Conservation (phyloP, 139 green algal species). For the Picochlorum sp. region DNA sequence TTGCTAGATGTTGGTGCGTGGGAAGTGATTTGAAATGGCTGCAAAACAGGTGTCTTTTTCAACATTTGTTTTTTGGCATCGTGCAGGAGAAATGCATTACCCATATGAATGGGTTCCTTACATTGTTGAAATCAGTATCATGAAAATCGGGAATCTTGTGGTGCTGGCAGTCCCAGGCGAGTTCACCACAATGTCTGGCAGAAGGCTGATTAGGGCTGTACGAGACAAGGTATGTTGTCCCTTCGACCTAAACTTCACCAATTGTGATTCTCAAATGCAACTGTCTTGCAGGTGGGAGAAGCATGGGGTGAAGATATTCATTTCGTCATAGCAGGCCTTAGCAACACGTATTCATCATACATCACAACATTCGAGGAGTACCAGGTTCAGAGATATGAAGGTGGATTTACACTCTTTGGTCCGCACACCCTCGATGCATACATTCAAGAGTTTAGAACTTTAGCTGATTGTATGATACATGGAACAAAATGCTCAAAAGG, state of each 20-base stretch:
- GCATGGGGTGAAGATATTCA: slow-evolving; percentile 28
- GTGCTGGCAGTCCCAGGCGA: slow-evolving; percentile 62
- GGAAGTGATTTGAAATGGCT: not conserved
- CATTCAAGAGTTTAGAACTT: slow-evolving; percentile 67
- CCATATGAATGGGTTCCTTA: slow-evolving; percentile 63
- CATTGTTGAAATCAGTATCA: slow-evolving; percentile 50
- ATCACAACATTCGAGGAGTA: slow-evolving; percentile 82
- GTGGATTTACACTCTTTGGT: slow-evolving; percentile 72
- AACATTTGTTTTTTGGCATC: slow-evolving; percentile 13
- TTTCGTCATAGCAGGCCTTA: slow-evolving; percentile 65
- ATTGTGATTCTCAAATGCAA: not conserved
- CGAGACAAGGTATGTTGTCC: slow-evolving; percentile 17
- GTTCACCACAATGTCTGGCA: slow-evolving; percentile 77
- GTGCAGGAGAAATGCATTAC: slow-evolving; percentile 31
- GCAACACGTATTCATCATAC: slow-evolving; percentile 74
- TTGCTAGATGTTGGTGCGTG: slow-evolving; percentile 55
- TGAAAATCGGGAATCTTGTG: slow-evolving; percentile 42
- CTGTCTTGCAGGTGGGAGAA: slow-evolving; percentile 16
- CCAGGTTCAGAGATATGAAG: slow-evolving; percentile 73
- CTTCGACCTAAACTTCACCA: not conserved
- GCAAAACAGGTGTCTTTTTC: slow-evolving; percentile 16
- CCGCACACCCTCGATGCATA: slow-evolving; percentile 79
- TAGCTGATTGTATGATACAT: slow-evolving; percentile 53
- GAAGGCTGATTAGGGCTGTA: slow-evolving; percentile 49
- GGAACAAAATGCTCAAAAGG: slow-evolving; percentile 19